Evolutionary conservation across 345 rosid genomes (phyloP), one percentile per base, ranked within the genome.

Genomic region (Nephelium lappaceum): DNA sequence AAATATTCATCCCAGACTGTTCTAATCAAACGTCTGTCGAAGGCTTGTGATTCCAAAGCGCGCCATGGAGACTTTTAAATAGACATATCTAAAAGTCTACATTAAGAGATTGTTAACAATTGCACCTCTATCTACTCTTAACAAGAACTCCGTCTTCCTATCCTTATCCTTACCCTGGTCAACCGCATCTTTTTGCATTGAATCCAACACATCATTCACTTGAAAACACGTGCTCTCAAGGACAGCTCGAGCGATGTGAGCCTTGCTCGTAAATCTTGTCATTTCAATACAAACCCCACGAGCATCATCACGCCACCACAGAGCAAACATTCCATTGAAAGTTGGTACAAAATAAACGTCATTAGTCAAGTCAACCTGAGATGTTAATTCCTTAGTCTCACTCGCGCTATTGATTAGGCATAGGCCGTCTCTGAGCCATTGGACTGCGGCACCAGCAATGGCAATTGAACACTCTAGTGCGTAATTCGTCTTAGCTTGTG

Each of bases 261-360:
- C 83, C 93, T 85, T 92, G 84, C 74, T 89, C 12, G 99, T 96
- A 82, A 87, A 92, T 85, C 98, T 88, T 2, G 98, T 94, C 69
- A 96, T 92, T 8, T 98, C 98, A 27, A 96, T 85, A 74, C 91
- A 89, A 58, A 94, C 93, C 64, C 99, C 98, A 25, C 97, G 97
- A 15, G 99, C 98, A 84, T 94, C 98, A 76, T 96, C 98, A 27
- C 98, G 89, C 99, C 99, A 96, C 93, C 93, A 91, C 23, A 98
- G 99, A 36, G 99, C 97, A 86, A 96, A 94, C 81, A 96, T 84
- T 0, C 97, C 98, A 66, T 92, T 96, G 55, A 96, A 96, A 6
- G 99, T 98, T 15, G 99, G 99, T 12, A 94, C 98, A 80, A 96
- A 96, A 79, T 96, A 94, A 18, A 96, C 91, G 8, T 98, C 99